Base-by-base conservation (phyloP, 78 protist genomes). In the Isochrysis galbana region DNA sequence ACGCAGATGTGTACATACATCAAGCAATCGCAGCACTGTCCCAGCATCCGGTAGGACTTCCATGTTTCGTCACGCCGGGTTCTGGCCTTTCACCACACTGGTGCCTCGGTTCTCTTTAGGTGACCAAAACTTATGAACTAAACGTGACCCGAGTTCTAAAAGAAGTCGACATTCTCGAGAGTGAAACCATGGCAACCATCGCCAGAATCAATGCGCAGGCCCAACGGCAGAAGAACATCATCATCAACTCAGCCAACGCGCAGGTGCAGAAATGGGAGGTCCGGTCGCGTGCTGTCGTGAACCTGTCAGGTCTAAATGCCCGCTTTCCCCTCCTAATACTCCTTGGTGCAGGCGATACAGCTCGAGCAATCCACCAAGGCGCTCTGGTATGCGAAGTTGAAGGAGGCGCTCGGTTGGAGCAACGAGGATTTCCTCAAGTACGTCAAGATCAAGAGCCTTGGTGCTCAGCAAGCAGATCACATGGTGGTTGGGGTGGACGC, bases 401-500 rank as follows among this genome's bases (percentile, higher is more conserved):
- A 78, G 87, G 36, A 3, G 32, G 19, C 1, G 36, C 46, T 78
- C 51, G 11, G 19, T 14, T 78, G 87, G 87, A 4, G 19, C 51
- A 78, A 39, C 36, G 51, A 19, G 29, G 51, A 38, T 0, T 78
- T 78, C 34, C 34, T 78, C 23, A 0, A 42, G 34, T 78, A 78
- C 87, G 48, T 78, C 48, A 78, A 78, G 51, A 39, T 78, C 36
- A 39, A 42, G 34, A 26, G 39, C 34, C 48, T 78, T 36, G 5
- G 22, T 48, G 51, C 51, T n/a, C 87, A 78, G 34, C 51, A 45
- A 0, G 11, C 34, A 0, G 87, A 42, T 4, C 4, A 1, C 38
- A 42, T 78, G 51, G 51, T 78, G 38, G 34, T 78, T 21, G 87
- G 87, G 38, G 84, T 77, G 47, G n/a, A 26, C 84, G 84, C 80